Percentiles rank a stretch among this genome's conserved stretches.
These are phyloP conservation scores for Fusarium abutilonis DNA, from an alignment of 2,329 filamentous ascomycete genomes.

Conservation along the genomic window DNA sequence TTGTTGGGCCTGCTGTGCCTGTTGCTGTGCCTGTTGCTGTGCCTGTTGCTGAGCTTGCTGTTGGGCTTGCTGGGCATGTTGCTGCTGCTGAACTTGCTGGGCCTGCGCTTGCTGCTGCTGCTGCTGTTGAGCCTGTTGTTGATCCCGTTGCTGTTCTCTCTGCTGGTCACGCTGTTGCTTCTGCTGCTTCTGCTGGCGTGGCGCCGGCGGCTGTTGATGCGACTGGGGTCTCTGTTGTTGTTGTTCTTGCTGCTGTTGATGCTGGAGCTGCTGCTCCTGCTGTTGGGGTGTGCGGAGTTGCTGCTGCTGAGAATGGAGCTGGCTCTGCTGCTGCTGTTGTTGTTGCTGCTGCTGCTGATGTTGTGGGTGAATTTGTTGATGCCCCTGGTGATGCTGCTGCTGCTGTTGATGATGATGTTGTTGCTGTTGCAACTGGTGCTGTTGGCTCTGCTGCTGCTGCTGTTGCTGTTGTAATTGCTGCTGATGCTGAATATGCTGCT, in stretches of 20 bases:
- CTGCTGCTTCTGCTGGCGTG: slow-evolving; percentile 45
- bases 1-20: slow-evolving; percentile 43
- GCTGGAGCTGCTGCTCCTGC: slow-evolving; percentile 45
- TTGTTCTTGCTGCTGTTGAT: slow-evolving; percentile 46
- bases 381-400: slow-evolving; percentile 43
- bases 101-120: slow-evolving; percentile 35
- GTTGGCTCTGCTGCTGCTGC: slow-evolving; percentile 44
- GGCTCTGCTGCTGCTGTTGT: slow-evolving; percentile 45
- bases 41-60: slow-evolving; percentile 47
- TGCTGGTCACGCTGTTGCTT: slow-evolving; percentile 48
- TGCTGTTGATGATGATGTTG: slow-evolving; percentile 46
- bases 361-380: slow-evolving; percentile 50
- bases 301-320: slow-evolving; percentile 40
- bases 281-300: slow-evolving; percentile 44
- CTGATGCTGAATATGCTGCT: slow-evolving; percentile 46
- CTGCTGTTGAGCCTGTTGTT: slow-evolving; percentile 48
- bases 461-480: slow-evolving; percentile 39
- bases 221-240: slow-evolving; percentile 40
- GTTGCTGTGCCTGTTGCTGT: slow-evolving; percentile 45
- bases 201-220: slow-evolving; percentile 46
- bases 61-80: slow-evolving; percentile 33
- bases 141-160: slow-evolving; percentile 45
- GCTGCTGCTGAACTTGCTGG: slow-evolving; percentile 18
- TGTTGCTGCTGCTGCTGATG: slow-evolving; percentile 46
- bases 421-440: slow-evolving; percentile 47